These are phyloP conservation scores for Fusarium camptoceras DNA, from an alignment of 2,329 filamentous ascomycete genomes.

Conservation along the genomic window DNA sequence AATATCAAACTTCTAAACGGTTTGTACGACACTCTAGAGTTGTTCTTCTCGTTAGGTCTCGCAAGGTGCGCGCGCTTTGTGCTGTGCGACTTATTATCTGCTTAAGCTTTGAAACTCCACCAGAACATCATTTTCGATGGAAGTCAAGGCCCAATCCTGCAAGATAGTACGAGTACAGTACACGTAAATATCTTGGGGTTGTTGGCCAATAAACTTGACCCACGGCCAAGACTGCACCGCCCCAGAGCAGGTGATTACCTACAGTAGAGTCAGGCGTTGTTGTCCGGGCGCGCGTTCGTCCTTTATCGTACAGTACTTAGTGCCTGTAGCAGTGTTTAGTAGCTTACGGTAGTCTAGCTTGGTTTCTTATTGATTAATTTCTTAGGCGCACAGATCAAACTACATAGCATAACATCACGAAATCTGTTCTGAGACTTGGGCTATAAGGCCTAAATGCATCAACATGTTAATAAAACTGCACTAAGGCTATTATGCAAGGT, in stretches of 20 bases:
- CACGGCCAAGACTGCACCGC: constrained; percentile 34
- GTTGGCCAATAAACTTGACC: constrained; percentile 13
- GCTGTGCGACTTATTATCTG: neutral
- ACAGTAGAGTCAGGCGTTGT: constrained; percentile 5
- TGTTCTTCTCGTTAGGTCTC: neutral
- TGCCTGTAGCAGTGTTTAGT: neutral
- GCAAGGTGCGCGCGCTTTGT: neutral
- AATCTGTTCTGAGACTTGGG: neutral
- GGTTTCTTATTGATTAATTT: neutral
- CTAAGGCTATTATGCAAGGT: constrained; percentile 5
- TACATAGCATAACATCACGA: constrained; percentile 4
- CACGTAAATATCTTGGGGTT: neutral
- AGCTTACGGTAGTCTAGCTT: neutral
- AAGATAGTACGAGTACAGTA: neutral
- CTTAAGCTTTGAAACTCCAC: neutral
- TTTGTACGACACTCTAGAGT: constrained; percentile 7
- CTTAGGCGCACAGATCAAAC: constrained; percentile 4
- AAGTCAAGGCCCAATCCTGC: neutral
- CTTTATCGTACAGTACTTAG: neutral
- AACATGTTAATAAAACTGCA: neutral
- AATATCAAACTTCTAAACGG: too few species aligned
- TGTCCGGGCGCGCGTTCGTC: constrained; percentile 12
- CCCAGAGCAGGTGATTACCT: constrained; percentile 23
- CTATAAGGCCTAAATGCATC: neutral
- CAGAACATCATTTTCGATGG: neutral